Evolutionary conservation across 1,139 yeast genomes (phyloP), one percentile per base, ranked within the genome.

Genomic region (Meyerozyma sp.): DNA sequence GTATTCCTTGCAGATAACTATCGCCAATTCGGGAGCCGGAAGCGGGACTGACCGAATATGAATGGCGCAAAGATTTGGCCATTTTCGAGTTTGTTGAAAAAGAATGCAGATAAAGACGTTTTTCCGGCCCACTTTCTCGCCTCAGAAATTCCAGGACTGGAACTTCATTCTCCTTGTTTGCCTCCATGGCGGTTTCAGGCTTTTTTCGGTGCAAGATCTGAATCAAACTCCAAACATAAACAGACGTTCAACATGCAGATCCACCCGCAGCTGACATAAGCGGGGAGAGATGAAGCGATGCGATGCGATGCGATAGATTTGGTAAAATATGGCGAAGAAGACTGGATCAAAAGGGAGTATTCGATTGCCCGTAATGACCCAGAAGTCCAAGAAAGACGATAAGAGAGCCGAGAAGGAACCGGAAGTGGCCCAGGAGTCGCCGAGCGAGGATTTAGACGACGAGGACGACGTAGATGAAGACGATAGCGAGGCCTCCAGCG

Each of bases 371-470:
- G 34, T 30, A 13, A 27, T 5, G 29, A 13, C 13, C 13, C 29
- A 27, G 13, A 27, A 27, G 13, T 5, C 13, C 34, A 30, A 13
- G 20, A 30, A 30, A 14, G 20, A 30, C 6, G 10, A 13, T n/a
- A 30, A 38, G 10, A 49, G 39, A 13, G 30, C 25, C 8, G 42
- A 35, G 5, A 46, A 37, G 5, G 45, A 42, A 16, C 49, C 40
- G 2, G 47, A 35, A 3, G 44, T 35, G 14, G 40, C 37, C 8
- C 42, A 34, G 10, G 49, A 44, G 13, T 54, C 45, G 13, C 37
- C 44, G 7, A 55, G 48, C 10, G 58, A 52, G 4, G 54, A 48
- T 11, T 40, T 44, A 2, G 49, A 48, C 18, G 52, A 41, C 8
- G 51, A 44, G 7, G 47, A 44, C n/a, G 46, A 30, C n/a, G 20